Percentiles rank a stretch among this genome's conserved stretches.
These are phyloP conservation scores for Ustilago tritici DNA, from an alignment of 1,284 basidiomycete genomes.

Conservation along the genomic window DNA sequence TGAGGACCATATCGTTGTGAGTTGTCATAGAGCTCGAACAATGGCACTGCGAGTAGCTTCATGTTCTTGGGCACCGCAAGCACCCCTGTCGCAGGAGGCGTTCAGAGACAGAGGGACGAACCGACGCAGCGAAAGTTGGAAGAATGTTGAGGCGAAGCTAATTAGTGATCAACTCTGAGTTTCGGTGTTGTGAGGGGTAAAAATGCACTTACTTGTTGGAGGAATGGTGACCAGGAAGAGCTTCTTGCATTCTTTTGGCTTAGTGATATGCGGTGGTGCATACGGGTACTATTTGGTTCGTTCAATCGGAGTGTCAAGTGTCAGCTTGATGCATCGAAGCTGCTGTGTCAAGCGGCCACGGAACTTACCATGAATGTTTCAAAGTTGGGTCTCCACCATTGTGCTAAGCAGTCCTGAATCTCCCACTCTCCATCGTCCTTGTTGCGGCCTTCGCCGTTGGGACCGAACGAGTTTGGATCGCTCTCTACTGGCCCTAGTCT, in stretches of 20 bases:
- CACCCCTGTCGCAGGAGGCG: conserved; percentile 77
- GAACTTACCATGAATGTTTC: conserved; percentile 93
- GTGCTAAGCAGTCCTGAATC: conserved; percentile 90
- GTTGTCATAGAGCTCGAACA: conserved; percentile 98
- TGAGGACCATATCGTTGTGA: conserved; percentile 91
- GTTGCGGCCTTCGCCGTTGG: conserved; percentile 74
- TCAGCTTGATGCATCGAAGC: background rate
- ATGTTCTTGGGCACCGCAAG: conserved; percentile 97
- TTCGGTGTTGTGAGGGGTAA: background rate
- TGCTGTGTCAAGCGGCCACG: background rate
- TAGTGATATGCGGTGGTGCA: conserved; percentile 93
- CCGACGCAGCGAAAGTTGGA: background rate
- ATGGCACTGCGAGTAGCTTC: conserved; percentile 90
- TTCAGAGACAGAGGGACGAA: background rate
- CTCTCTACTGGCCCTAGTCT: conserved; percentile 71
- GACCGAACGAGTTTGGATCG: conserved; percentile 56
- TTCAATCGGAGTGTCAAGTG: background rate
- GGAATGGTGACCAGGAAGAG: conserved; percentile 95
- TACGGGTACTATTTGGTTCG: conserved; percentile 83
- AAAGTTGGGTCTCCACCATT: conserved; percentile 98
- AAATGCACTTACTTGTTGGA: conserved; percentile 79
- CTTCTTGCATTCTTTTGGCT: conserved; percentile 98
- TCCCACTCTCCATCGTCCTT: conserved; percentile 86
- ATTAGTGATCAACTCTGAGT: background rate
- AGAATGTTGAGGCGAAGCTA: background rate